Conservation (phyloP, 2,329 filamentous ascomycete species). For the Clathrospora elynae region DNA sequence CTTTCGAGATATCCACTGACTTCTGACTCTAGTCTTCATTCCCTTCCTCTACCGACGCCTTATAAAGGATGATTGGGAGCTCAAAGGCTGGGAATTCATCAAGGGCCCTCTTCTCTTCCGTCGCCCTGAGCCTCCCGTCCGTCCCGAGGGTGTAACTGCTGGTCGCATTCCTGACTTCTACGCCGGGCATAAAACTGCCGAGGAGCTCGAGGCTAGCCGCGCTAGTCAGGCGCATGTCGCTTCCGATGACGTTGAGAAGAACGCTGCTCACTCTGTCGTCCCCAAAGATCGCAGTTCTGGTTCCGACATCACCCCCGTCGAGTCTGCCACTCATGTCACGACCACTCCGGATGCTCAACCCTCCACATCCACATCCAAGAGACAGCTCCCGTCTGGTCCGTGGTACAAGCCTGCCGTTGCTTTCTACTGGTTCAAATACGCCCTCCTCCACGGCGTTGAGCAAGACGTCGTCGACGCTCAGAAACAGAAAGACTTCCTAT, state of each 20-base stretch:
- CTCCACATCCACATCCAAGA: conserved; percentile 27
- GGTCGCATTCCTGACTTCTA: conserved; percentile 60
- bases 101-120: conserved; percentile 60
- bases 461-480: conserved; percentile 55
- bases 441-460: conserved; percentile 57
- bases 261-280: conserved; percentile 13
- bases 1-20: background rate
- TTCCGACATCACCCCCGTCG: conserved; percentile 27
- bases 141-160: conserved; percentile 50
- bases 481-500: conserved; percentile 54
- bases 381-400: conserved; percentile 41
- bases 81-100: conserved; percentile 61
- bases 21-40: conserved; percentile 53
- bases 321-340: conserved; percentile 6
- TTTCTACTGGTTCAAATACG: conserved; percentile 55
- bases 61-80: conserved; percentile 64
- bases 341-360: conserved; percentile 13
- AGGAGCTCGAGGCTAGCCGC: conserved; percentile 52
- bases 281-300: conserved; percentile 18
- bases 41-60: conserved; percentile 65
- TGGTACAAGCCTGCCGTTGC: conserved; percentile 54
- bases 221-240: conserved; percentile 21
- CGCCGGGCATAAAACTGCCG: conserved; percentile 60
- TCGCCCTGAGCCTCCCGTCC: conserved; percentile 45
- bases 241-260: conserved; percentile 36